Percentiles rank a stretch among this genome's conserved stretches.
Conservation (phyloP, 2,329 filamentous ascomycete genomes). For the Monosporascus cannonballus region DNA sequence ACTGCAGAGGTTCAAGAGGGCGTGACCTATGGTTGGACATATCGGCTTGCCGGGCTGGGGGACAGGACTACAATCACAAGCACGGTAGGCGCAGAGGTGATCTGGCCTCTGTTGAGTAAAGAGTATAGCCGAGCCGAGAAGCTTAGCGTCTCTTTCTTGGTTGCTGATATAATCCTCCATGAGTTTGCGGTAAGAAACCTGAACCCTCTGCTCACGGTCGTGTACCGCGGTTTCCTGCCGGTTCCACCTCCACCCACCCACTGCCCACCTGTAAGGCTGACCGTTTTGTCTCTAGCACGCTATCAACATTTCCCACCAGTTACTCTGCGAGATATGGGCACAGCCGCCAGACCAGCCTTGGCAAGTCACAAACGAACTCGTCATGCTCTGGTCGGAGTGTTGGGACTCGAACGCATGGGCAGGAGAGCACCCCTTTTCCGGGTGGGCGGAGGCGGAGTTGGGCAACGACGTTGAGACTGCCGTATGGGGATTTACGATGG, state of each 20-base stretch:
- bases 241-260: not conserved
- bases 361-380: not conserved
- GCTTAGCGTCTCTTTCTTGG: conserved; percentile 11
- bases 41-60: rapidly evolving
- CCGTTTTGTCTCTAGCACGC: conserved; percentile 12
- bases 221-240: not conserved
- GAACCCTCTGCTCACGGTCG: not conserved
- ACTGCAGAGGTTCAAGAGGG: not conserved
- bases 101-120: conserved; percentile 22
- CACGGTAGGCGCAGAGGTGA: conserved; percentile 13
- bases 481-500: conserved; percentile 10
- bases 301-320: conserved; percentile 1
- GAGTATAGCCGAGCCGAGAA: conserved; percentile 21
- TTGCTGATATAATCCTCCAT: conserved; percentile 20
- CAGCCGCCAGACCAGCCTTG: conserved; percentile 1
- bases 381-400: not conserved
- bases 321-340: not conserved
- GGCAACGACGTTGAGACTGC: conserved; percentile 13
- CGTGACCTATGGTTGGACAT: conserved; percentile 9
- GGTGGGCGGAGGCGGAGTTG: not conserved
- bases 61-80: not conserved
- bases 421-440: conserved; percentile 8
- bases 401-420: not conserved
- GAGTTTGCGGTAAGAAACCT: conserved; percentile 19
- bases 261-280: conserved; percentile 1